Conservation (phyloP, 257 asterid genomes). For the Catharanthus roseus region DNA sequence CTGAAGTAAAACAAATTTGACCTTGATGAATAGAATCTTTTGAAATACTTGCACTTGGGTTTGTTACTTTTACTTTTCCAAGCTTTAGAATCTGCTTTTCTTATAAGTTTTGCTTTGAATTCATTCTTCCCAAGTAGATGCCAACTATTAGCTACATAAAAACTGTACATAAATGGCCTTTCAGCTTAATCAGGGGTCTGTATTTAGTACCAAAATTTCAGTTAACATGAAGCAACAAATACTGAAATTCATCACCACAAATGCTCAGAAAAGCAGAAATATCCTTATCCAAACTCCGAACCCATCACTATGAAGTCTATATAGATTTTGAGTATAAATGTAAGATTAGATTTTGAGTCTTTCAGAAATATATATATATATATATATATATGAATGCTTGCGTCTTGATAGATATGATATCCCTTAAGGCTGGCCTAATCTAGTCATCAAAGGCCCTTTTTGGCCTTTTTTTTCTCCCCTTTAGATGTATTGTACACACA, state of each 20-base stretch:
- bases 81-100: neutral
- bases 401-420: neutral
- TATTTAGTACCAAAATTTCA: neutral
- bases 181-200: neutral
- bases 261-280: neutral
- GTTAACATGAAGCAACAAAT: too few species aligned
- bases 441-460: neutral
- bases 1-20: neutral
- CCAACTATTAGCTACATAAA: too few species aligned
- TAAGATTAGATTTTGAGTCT: too few species aligned
- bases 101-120: neutral
- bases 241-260: neutral
- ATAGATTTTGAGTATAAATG: too few species aligned
- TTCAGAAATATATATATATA: too few species aligned
- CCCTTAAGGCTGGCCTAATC: neutral
- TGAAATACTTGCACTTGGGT: neutral
- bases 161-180: neutral
- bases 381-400: too few species aligned
- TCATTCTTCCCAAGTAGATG: neutral
- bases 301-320: too few species aligned
- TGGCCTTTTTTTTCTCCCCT: neutral
- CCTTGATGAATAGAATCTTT: neutral
- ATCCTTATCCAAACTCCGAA: neutral
- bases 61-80: conserved; percentile 1
- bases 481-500: neutral